These are phyloP conservation scores for Exophiala bonariae DNA, from an alignment of 2,329 filamentous ascomycete genomes.

Conservation along the genomic window DNA sequence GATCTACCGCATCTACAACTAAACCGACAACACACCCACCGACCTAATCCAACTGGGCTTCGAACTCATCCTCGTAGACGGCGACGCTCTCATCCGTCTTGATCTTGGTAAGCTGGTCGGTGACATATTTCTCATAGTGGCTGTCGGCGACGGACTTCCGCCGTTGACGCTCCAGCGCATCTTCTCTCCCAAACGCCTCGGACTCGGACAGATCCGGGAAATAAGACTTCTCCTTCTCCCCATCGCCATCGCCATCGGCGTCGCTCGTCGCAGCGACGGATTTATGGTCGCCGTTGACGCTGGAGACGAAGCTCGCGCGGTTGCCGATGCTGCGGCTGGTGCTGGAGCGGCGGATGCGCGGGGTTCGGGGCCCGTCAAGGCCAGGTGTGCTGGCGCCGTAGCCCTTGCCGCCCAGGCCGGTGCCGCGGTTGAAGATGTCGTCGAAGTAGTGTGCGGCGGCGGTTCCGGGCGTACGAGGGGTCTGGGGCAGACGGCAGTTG, in stretches of 20 bases:
- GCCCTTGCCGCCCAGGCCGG: constrained; percentile 40
- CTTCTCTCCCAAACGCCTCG: constrained; percentile 26
- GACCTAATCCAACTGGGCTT: constrained; percentile 52
- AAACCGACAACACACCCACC: no score
- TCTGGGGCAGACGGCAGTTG: constrained; percentile 88
- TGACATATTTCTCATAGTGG: constrained; percentile 79
- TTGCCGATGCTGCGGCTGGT: constrained; percentile 80
- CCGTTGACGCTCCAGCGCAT: constrained; percentile 34
- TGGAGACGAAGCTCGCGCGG: constrained; percentile 62
- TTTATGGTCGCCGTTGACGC: constrained; percentile 51
- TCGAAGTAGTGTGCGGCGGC: constrained; percentile 95
- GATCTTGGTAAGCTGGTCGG: constrained; percentile 74
- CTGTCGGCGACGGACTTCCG: constrained; percentile 57
- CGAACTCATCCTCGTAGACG: constrained; percentile 62
- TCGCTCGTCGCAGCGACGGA: constrained; percentile 36
- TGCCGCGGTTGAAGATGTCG: constrained; percentile 73
- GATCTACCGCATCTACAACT: no score
- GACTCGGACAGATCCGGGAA: constrained; percentile 15
- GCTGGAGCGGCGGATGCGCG: constrained; percentile 39
- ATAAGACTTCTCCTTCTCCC: constrained; percentile 5
- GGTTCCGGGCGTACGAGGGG: constrained; percentile 79
- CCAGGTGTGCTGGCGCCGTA: constrained; percentile 16
- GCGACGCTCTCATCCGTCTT: constrained; percentile 53
- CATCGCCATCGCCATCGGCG: constrained; percentile 49
- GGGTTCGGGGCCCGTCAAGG: constrained; percentile 33